These are phyloP conservation scores for Yarrowia yakushimensis DNA, from an alignment of 805 yeast genomes.

Conservation along the genomic window DNA sequence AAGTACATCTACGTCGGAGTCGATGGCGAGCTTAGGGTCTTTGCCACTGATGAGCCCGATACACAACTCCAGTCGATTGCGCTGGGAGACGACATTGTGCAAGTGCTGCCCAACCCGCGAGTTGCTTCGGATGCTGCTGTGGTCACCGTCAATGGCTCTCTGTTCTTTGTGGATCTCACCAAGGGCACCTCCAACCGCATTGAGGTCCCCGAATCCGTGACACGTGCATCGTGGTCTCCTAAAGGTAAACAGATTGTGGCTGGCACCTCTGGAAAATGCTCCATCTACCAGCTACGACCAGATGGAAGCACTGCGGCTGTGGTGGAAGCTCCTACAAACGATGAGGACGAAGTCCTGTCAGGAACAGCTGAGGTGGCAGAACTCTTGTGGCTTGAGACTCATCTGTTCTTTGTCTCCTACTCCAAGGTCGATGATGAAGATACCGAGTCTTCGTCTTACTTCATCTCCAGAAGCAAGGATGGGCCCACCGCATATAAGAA, in stretches of 20 bases:
- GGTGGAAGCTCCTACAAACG: slow-evolving; percentile 26
- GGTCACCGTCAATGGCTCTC: slow-evolving; percentile 24
- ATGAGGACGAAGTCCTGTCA: not conserved
- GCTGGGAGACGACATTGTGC: slow-evolving; percentile 17
- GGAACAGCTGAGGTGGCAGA: slow-evolving; percentile 1
- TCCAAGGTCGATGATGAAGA: slow-evolving; percentile 27
- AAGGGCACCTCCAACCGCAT: not conserved
- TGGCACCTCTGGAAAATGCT: slow-evolving; percentile 30
- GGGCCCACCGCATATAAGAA: not conserved
- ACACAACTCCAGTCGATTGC: not conserved
- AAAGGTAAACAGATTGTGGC: slow-evolving; percentile 33
- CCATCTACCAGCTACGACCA: slow-evolving; percentile 27
- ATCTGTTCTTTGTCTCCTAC: slow-evolving; percentile 32
- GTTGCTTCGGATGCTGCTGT: slow-evolving; percentile 27
- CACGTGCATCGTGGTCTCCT: slow-evolving; percentile 33
- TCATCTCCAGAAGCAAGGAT: slow-evolving; percentile 22
- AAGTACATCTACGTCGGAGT: slow-evolving; percentile 26
- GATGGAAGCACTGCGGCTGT: slow-evolving; percentile 26
- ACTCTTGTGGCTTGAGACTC: slow-evolving; percentile 30
- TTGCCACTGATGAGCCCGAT: not conserved
- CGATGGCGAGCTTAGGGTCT: not conserved
- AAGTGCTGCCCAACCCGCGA: slow-evolving; percentile 28
- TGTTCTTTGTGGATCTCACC: slow-evolving; percentile 3
- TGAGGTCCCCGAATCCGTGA: slow-evolving; percentile 19
- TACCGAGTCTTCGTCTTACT: slow-evolving; percentile 28